A percentile compares a stretch with the other conserved stretches of the same genome.
phyloP scores from a whole-genome alignment of 139 green algal genomes.

The Yamagishiella unicocca region DNA sequence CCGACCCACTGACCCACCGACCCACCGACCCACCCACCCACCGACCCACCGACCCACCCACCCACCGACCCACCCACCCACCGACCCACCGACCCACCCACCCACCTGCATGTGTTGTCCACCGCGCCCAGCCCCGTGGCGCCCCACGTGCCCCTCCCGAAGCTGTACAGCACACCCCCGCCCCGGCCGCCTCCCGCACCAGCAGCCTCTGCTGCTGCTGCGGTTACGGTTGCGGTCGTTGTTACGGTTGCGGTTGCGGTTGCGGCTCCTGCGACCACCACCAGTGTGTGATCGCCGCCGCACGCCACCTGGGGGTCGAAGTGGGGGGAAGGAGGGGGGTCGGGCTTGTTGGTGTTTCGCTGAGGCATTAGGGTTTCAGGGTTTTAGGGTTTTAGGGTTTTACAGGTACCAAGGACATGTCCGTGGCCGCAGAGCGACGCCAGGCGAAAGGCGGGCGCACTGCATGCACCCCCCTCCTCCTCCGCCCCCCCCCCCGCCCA shows the following conservation, averaged over 20 bases:
- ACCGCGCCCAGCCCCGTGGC: slow-evolving; percentile 73
- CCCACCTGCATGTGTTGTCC: slow-evolving; percentile 57
- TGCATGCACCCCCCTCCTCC: background rate
- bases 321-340: background rate
- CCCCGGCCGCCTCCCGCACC: background rate
- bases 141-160: slow-evolving; percentile 74
- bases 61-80: no score
- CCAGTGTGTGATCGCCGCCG: slow-evolving; percentile 79
- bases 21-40: no score
- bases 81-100: background rate
- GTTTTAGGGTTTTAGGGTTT: background rate
- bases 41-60: no score
- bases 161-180: slow-evolving; percentile 69
- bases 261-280: background rate
- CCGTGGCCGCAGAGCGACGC: background rate
- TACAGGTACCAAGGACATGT: background rate
- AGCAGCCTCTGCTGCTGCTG: background rate
- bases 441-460: background rate
- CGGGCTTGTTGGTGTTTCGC: no score
- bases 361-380: no score
- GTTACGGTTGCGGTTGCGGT: no score
- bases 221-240: no score
- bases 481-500: background rate
- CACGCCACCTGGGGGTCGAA: slow-evolving; percentile 58
- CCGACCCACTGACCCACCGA: no score